Evolutionary conservation across 140 eudicot genomes (phyloP), one percentile per base, ranked within the genome.

Genomic region (Bidens hawaiensis): DNA sequence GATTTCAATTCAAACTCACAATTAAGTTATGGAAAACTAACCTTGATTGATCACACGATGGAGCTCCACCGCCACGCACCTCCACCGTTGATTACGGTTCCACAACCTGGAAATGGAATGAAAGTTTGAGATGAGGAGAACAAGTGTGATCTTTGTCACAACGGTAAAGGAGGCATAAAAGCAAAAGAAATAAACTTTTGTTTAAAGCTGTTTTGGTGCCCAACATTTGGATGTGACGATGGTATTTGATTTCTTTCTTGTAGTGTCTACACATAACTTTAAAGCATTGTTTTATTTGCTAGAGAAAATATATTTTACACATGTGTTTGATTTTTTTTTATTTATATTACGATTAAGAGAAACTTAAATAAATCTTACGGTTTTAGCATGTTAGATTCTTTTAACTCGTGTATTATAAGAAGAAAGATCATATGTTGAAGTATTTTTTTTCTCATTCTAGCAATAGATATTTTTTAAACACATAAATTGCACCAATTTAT

Each of bases 201-300:
- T 38, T 18, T 26, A 73, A 73, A 65, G 67, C 36, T 46, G 61
- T 54, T 58, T 50, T 38, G 70, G 64, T 72, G 74, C 69, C 78
- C 70, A 75, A 74, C 78, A 79, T 79, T 75, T 79, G 73, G 68
- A 70, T 64, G 75, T 36, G 43, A 36, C 43, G 43, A 36, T 36
- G 43, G 43, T 51, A 34, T 12, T 51, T 50, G 56, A 50, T 50
- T 50, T 51, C 17, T 24, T 51, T 51, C n/a, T n/a, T n/a, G n/a
- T n/a, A n/a, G n/a, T n/a, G n/a, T n/a, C n/a, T n/a, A n/a, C n/a
- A n/a, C n/a, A n/a, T n/a, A n/a, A n/a, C n/a, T n/a, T n/a, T n/a
- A n/a, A n/a, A n/a, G n/a, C n/a, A n/a, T n/a, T n/a, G n/a, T n/a
- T n/a, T n/a, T n/a, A n/a, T n/a, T n/a, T n/a, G n/a, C n/a, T n/a